A percentile compares a stretch with the other conserved stretches of the same genome.
Evolutionary conservation across 2,329 filamentous ascomycete species (phyloP).

Genomic region (Claviceps fusiformis): DNA sequence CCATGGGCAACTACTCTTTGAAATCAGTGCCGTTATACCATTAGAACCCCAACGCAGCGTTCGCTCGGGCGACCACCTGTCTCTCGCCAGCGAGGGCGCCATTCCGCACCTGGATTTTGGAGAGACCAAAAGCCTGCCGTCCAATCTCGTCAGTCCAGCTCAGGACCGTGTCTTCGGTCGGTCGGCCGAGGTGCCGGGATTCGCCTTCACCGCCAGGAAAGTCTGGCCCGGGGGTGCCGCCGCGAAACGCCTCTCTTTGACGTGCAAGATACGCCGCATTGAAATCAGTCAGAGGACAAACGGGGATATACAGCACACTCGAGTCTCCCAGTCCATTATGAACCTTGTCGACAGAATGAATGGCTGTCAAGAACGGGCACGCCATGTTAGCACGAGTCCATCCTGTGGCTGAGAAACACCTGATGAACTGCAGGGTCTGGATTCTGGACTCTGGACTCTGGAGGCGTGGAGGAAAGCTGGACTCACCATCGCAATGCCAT

Average conservation of each 20-base stretch:
- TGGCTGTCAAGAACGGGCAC: slow-evolving; percentile 22
- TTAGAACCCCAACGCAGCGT: slow-evolving; percentile 30
- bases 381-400: background rate
- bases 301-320: slow-evolving; percentile 79
- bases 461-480: background rate
- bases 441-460: background rate
- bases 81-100: slow-evolving; percentile 21
- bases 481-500: slow-evolving; percentile 64
- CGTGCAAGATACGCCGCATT: slow-evolving; percentile 59
- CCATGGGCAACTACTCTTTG: background rate
- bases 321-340: slow-evolving; percentile 62
- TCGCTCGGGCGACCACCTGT: slow-evolving; percentile 26
- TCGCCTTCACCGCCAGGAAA: slow-evolving; percentile 63
- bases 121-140: slow-evolving; percentile 31
- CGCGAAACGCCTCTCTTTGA: slow-evolving; percentile 58
- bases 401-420: background rate
- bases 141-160: slow-evolving; percentile 20
- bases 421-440: background rate
- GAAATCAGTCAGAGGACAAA: slow-evolving; percentile 62
- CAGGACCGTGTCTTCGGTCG: slow-evolving; percentile 25
- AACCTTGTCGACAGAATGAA: slow-evolving; percentile 72
- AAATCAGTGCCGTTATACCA: background rate
- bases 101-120: slow-evolving; percentile 18
- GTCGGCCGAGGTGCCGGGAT: slow-evolving; percentile 34
- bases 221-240: slow-evolving; percentile 54